phyloP scores from a whole-genome alignment of 2,329 filamentous ascomycete genomes.

The Elsinoe batatas region DNA sequence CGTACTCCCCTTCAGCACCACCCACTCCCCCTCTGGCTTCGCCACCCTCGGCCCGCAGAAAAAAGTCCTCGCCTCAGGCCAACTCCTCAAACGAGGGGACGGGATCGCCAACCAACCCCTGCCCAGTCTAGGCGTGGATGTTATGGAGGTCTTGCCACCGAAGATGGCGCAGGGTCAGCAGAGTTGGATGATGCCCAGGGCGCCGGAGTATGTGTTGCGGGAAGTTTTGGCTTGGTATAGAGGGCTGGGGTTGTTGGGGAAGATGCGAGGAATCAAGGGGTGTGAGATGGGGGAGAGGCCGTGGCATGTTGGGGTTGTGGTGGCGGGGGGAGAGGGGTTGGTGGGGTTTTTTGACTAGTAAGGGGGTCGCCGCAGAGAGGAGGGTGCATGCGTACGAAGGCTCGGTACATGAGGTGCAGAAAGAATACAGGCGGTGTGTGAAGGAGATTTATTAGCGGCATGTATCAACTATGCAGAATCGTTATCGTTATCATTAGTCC shows the following conservation, averaged over 20 bases:
- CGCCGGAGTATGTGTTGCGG: constrained; percentile 51
- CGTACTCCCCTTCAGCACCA: constrained; percentile 44
- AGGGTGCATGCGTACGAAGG: too few species aligned
- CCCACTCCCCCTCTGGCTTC: constrained; percentile 35
- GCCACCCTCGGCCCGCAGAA: constrained; percentile 21
- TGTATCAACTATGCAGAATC: not conserved
- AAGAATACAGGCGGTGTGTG: not conserved
- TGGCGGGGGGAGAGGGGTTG: constrained; percentile 57
- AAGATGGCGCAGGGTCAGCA: constrained; percentile 12
- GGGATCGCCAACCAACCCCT: constrained; percentile 15
- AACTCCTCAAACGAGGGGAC: constrained; percentile 33
- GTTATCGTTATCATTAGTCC: constrained; percentile 4
- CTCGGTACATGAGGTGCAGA: too few species aligned
- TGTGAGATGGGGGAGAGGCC: constrained; percentile 54
- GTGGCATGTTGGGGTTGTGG: constrained; percentile 66
- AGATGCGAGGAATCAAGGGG: constrained; percentile 52
- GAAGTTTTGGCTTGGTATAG: constrained; percentile 64
- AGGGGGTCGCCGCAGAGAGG: too few species aligned
- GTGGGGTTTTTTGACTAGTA: constrained; percentile 18
- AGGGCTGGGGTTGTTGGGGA: constrained; percentile 57
- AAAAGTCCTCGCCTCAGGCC: constrained; percentile 31
- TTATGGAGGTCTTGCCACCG: constrained; percentile 20
- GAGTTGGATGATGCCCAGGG: constrained; percentile 11
- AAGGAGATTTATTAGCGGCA: too few species aligned
- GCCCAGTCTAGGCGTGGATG: constrained; percentile 31